Percentiles rank a stretch among this genome's conserved stretches.
Evolutionary conservation across 2,329 filamentous ascomycete species (phyloP).

Genomic region (Rhinocladiella similis): DNA sequence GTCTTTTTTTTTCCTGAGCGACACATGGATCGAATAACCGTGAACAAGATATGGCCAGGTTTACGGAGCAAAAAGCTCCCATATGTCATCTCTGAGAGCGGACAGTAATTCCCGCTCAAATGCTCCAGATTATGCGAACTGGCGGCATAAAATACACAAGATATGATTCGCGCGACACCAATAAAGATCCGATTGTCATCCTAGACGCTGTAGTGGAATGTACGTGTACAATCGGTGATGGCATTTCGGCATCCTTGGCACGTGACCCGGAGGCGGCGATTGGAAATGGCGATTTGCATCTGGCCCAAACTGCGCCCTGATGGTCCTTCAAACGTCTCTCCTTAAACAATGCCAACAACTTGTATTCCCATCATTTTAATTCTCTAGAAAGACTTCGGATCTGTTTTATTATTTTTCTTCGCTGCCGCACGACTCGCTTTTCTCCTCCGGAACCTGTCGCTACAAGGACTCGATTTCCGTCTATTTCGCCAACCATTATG

Average conservation of each 20-base stretch:
- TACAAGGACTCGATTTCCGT: slow-evolving; percentile 3
- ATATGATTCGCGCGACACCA: too few relatives aligned
- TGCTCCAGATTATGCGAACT: too few relatives aligned
- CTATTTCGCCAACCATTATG: slow-evolving; percentile 17
- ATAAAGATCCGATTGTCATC: too few relatives aligned
- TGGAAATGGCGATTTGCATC: background rate
- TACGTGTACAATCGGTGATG: background rate
- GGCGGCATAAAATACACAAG: too few relatives aligned
- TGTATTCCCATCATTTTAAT: slow-evolving; percentile 14
- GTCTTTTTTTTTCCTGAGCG: too few relatives aligned
- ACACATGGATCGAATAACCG: too few relatives aligned
- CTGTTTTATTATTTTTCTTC: slow-evolving; percentile 7
- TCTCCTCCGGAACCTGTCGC: slow-evolving; percentile 1
- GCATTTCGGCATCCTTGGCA: background rate
- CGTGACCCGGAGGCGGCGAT: slow-evolving; percentile 3
- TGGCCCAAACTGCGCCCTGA: background rate
- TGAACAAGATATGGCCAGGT: too few relatives aligned
- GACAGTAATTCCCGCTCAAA: too few relatives aligned
- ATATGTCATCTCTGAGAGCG: too few relatives aligned
- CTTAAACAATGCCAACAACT: slow-evolving; percentile 7
- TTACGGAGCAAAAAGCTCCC: too few relatives aligned
- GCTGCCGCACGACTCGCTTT: background rate
- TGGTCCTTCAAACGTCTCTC: background rate
- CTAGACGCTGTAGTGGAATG: too few relatives aligned
- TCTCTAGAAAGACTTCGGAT: slow-evolving; percentile 3